phyloP scores from a whole-genome alignment of 257 asterid species.

The Salvia miltiorrhiza region DNA sequence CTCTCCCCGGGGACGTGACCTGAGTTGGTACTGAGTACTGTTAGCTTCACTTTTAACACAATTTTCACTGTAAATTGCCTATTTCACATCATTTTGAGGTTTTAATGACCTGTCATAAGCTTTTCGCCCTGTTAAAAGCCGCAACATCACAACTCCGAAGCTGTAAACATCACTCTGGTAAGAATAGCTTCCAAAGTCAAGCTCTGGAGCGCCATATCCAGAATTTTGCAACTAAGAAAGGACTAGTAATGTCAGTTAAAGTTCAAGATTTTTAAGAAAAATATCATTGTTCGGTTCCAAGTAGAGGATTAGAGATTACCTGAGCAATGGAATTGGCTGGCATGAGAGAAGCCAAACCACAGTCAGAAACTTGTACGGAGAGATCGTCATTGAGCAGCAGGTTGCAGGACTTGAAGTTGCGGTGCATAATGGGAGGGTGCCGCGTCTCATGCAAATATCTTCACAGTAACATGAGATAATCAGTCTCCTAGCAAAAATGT shows the following conservation, averaged over 20 bases:
- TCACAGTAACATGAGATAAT: slow-evolving; percentile 16
- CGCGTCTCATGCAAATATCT: slow-evolving; percentile 90
- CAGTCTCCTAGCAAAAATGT: slow-evolving; percentile 16
- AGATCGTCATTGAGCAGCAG: slow-evolving; percentile 71
- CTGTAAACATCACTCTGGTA: slow-evolving; percentile 84
- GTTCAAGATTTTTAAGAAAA: background rate
- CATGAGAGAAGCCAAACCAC: slow-evolving; percentile 74
- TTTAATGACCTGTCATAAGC: slow-evolving; percentile 66
- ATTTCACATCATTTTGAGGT: background rate
- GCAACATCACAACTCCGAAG: slow-evolving; percentile 89
- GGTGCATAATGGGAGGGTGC: slow-evolving; percentile 70
- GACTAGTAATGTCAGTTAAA: slow-evolving; percentile 23
- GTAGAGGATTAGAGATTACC: slow-evolving; percentile 34
- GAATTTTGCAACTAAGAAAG: slow-evolving; percentile 66
- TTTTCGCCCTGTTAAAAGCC: slow-evolving; percentile 82
- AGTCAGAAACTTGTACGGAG: slow-evolving; percentile 61
- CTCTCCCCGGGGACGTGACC: slow-evolving; percentile 73
- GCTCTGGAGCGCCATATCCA: slow-evolving; percentile 94
- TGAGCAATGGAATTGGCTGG: slow-evolving; percentile 51
- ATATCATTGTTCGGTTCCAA: background rate
- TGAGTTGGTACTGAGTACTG: slow-evolving; percentile 18
- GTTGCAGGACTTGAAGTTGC: slow-evolving; percentile 74
- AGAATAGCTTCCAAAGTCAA: slow-evolving; percentile 73
- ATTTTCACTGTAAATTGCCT: background rate
- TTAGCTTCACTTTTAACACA: background rate